A percentile compares a stretch with the other conserved stretches of the same genome.
Evolutionary conservation across 768 basidiomycete genomes (phyloP).

Genomic region (Russula dissimulans): DNA sequence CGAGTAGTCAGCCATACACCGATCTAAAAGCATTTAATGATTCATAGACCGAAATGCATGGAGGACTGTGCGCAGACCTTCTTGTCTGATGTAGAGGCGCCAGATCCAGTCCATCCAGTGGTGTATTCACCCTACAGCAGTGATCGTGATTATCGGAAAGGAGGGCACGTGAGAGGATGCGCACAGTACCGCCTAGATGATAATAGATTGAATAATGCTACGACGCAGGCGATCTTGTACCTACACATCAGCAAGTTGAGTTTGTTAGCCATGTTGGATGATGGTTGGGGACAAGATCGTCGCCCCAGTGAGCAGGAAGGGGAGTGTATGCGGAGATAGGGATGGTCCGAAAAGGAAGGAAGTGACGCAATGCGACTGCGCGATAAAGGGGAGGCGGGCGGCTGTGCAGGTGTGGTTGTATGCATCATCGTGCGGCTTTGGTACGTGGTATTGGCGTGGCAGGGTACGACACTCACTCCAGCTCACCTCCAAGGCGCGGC

Average conservation of each 20-base stretch:
- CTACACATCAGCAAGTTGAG: slow-evolving; percentile 75
- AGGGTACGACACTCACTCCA: slow-evolving; percentile 1
- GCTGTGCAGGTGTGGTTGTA: background rate
- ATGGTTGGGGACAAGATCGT: background rate
- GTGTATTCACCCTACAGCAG: slow-evolving; percentile 71
- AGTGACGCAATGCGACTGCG: background rate
- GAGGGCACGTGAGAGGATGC: slow-evolving; percentile 15
- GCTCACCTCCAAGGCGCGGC: slow-evolving; percentile 13
- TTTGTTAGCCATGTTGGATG: slow-evolving; percentile 13
- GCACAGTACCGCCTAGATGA: slow-evolving; percentile 39
- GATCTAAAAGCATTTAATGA: slow-evolving; percentile 36
- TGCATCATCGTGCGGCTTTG: background rate
- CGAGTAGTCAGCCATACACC: slow-evolving; percentile 39
- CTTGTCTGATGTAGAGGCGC: slow-evolving; percentile 93
- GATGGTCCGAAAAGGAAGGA: background rate
- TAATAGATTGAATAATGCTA: slow-evolving; percentile 3
- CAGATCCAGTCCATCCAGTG: slow-evolving; percentile 86
- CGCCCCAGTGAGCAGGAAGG: background rate
- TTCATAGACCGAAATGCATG: background rate
- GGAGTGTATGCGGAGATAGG: background rate
- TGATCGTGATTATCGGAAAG: background rate
- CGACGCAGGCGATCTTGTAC: slow-evolving; percentile 24
- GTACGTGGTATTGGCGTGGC: slow-evolving; percentile 16
- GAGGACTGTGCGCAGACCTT: slow-evolving; percentile 44
- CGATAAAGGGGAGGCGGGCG: background rate